These are phyloP conservation scores for Capniomyces stellatus DNA, from an alignment of 371 early-diverging fungal species.

Conservation along the genomic window DNA sequence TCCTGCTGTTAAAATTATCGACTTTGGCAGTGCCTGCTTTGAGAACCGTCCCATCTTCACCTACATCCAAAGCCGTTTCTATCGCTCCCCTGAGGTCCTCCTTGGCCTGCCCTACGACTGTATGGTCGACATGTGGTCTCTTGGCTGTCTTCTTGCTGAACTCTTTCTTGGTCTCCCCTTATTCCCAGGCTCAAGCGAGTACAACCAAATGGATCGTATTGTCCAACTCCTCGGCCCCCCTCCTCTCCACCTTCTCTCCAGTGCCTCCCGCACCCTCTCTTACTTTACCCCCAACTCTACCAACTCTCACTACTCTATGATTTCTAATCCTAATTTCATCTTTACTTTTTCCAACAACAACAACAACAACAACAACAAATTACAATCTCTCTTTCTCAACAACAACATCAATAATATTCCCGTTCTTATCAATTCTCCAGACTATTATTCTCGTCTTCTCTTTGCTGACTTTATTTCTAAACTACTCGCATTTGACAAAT, in stretches of 20 bases:
- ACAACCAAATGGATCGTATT: constrained; percentile 71
- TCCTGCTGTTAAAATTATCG: constrained; percentile 86
- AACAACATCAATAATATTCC: constrained; percentile 51
- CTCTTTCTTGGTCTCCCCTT: constrained; percentile 76
- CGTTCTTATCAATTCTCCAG: constrained; percentile 21
- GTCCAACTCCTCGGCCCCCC: constrained; percentile 68
- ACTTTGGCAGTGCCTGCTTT: constrained; percentile 92
- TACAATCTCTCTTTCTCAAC: constrained; percentile 22
- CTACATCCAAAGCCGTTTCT: constrained; percentile 94
- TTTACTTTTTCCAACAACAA: constrained; percentile 7
- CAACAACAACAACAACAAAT: no score
- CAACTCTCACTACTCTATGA: constrained; percentile 24
- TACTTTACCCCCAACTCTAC: constrained; percentile 44
- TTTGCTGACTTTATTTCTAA: constrained; percentile 80
- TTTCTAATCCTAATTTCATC: constrained; percentile 66
- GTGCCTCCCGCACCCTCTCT: constrained; percentile 54
- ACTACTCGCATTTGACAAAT: constrained; percentile 68
- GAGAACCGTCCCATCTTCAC: constrained; percentile 54
- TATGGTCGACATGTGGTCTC: constrained; percentile 97
- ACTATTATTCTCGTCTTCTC: constrained; percentile 27
- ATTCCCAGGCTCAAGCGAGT: constrained; percentile 84
- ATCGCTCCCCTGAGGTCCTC: constrained; percentile 92
- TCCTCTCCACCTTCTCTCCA: constrained; percentile 68
- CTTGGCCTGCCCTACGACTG: constrained; percentile 79
- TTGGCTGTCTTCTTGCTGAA: constrained; percentile 98